Percentiles rank a stretch among this genome's conserved stretches.
These are phyloP conservation scores for Agrocybe pediades DNA, from an alignment of 768 basidiomycete genomes.

Conservation along the genomic window DNA sequence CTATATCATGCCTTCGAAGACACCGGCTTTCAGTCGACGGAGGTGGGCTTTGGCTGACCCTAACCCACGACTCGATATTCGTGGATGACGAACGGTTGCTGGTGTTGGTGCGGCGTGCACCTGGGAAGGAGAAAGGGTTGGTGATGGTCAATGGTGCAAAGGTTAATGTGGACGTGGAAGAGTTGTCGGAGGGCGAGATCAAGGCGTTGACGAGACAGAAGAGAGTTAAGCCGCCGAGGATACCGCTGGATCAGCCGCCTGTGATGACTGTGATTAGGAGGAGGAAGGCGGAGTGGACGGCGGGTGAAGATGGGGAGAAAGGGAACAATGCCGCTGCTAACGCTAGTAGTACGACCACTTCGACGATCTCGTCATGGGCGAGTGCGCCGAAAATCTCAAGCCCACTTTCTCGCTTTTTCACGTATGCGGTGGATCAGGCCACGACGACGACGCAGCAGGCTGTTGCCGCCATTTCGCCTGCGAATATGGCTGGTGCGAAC, in stretches of 20 bases:
- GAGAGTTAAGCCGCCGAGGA: conserved; percentile 79
- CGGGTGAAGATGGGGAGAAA: conserved; percentile 20
- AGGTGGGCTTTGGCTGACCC: conserved; percentile 92
- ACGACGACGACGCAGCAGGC: conserved; percentile 73
- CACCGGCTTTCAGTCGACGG: conserved; percentile 86
- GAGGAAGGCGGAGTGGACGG: conserved; percentile 74
- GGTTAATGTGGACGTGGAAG: conserved; percentile 84
- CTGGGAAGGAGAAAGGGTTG: conserved; percentile 75
- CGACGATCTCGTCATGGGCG: conserved; percentile 38
- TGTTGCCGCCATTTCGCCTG: conserved; percentile 76
- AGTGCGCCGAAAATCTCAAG: conserved; percentile 69
- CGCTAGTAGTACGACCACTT: conserved; percentile 9
- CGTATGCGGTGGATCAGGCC: conserved; percentile 75
- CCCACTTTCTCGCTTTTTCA: conserved; percentile 71
- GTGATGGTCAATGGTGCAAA: conserved; percentile 91
- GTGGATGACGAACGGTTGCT: conserved; percentile 76
- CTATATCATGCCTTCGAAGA: conserved; percentile 79
- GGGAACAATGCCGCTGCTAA: conserved; percentile 6
- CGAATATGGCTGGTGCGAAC: conserved; percentile 35
- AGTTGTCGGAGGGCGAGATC: conserved; percentile 83
- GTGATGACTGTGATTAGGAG: conserved; percentile 72
- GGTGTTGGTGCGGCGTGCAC: conserved; percentile 74
- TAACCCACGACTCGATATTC: conserved; percentile 83
- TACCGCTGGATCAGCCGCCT: conserved; percentile 93
- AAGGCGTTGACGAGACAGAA: conserved; percentile 83